A percentile compares a stretch with the other conserved stretches of the same genome.
phyloP scores from a whole-genome alignment of 78 protist genomes.

The Chrysochromulina tobinii region DNA sequence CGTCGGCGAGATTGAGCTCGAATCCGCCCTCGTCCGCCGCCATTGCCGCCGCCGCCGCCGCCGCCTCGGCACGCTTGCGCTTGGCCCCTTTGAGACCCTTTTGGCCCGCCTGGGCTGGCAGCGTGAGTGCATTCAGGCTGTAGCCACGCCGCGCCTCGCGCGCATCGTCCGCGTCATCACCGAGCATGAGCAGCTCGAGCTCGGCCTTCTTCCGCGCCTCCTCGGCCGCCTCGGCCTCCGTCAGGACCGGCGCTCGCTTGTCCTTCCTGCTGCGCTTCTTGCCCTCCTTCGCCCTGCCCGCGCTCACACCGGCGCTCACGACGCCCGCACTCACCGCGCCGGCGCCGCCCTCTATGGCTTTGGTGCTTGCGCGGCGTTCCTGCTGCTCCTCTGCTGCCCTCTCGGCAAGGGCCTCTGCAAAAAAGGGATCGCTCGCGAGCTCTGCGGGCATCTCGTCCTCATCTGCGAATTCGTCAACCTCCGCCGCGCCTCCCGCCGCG shows the following conservation, averaged over 20 bases:
- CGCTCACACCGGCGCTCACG: neutral
- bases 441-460: neutral
- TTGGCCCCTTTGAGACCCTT: neutral
- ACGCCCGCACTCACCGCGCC: neutral
- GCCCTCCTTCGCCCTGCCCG: neutral
- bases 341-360: too few species aligned
- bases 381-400: too few species aligned
- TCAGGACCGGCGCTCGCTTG: too few species aligned
- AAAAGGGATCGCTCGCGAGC: neutral
- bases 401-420: neutral
- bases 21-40: slow-evolving; percentile 11
- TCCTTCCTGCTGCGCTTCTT: too few species aligned
- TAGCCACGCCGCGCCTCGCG: neutral
- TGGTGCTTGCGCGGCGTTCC: too few species aligned
- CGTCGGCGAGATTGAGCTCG: slow-evolving; percentile 49
- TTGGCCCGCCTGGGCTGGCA: slow-evolving; percentile 15
- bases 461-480: neutral
- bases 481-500: neutral
- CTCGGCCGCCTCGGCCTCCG: too few species aligned
- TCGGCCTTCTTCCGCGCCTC: slow-evolving; percentile 25
- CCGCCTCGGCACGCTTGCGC: neutral
- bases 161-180: slow-evolving; percentile 38
- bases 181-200: slow-evolving; percentile 66
- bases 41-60: neutral
- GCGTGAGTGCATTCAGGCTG: neutral